Evolutionary conservation across 208 protist species (phyloP), one percentile per base, ranked within the genome.

Genomic region (Acanthamoeba healyi): DNA sequence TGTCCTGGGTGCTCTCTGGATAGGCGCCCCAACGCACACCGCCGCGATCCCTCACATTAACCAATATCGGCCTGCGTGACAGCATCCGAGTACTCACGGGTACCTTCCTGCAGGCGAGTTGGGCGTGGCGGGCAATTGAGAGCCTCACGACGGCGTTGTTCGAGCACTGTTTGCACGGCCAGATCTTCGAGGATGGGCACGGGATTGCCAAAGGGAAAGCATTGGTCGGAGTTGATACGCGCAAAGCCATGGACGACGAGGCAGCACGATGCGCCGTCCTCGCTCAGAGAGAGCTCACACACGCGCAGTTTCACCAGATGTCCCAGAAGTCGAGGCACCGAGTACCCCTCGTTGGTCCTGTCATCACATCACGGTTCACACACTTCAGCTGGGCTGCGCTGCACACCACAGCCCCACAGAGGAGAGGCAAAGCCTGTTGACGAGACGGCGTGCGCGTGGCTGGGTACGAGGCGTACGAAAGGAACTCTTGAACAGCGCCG

Each of bases 201-300:
- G 38, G 67, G 67, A n/a, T 77, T 36, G 17, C 67, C 67, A 32
- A 77, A 42, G 32, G 67, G 15, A 26, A 36, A 77, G 67, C 67
- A 77, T 22, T 77, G 67, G 14, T 77, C 67, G 7, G 67, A 77
- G 67, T 77, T 77, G 67, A 77, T 46, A 36, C 2, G 1, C 6
- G 14, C 67, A n/a, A 77, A 77, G 17, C 67, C 67, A 22, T 77
- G 67, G 19, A 77, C 67, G 2, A 77, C 38, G 67, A 77, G 67
- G 29, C 67, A 44, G 9, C 67, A 77, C 6, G 32, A 42, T 6
- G 17, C 38, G 1, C 34, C 17, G 29, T 26, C 9, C 6, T 44
- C 67, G 38, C 19, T 17, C 63, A 10, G 63, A 12, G 26, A 36
- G 29, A 77, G 36, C 38, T 77, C 67, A 22, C 67, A 77, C 38